Conservation (phyloP, 2,329 filamentous ascomycete genomes). For the Alternaria conjuncta region DNA sequence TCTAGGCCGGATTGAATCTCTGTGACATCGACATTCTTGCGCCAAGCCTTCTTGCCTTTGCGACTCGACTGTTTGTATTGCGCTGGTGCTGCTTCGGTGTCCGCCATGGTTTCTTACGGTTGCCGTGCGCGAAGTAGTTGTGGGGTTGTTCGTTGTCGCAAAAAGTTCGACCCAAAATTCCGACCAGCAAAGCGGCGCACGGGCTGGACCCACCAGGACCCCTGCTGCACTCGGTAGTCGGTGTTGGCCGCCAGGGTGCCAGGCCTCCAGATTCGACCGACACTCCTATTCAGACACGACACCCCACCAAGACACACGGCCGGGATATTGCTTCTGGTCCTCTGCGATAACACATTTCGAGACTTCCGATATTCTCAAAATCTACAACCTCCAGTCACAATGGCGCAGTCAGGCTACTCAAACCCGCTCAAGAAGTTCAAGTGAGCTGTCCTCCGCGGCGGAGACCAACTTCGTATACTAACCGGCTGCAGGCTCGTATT, state of each 20-base stretch:
- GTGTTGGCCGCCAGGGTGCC: slow-evolving; percentile 15
- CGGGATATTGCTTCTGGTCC: slow-evolving; percentile 2
- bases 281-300: slow-evolving; percentile 33
- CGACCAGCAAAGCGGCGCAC: slow-evolving; percentile 14
- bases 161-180: slow-evolving; percentile 23
- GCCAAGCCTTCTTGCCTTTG: slow-evolving; percentile 98
- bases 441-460: slow-evolving; percentile 55
- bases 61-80: slow-evolving; percentile 88
- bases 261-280: slow-evolving; percentile 25
- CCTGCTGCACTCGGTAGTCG: slow-evolving; percentile 19
- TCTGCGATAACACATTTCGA: not conserved
- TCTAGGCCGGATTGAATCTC: slow-evolving; percentile 84
- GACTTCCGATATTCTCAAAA: slow-evolving; percentile 2
- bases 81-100: slow-evolving; percentile 65
- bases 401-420: slow-evolving; percentile 88
- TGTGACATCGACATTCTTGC: slow-evolving; percentile 95
- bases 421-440: slow-evolving; percentile 99
- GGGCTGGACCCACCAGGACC: slow-evolving; percentile 10
- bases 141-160: slow-evolving; percentile 19
- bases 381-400: slow-evolving; percentile 54
- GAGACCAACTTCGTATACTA: slow-evolving; percentile 26
- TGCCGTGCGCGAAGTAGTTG: slow-evolving; percentile 5
- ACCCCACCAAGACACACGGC: slow-evolving; percentile 15
- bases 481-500: slow-evolving; percentile 79
- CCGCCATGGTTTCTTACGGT: slow-evolving; percentile 23